Evolutionary conservation across 2,329 filamentous ascomycete species (phyloP), one percentile per base, ranked within the genome.

Genomic region (Huntiella savannae): DNA sequence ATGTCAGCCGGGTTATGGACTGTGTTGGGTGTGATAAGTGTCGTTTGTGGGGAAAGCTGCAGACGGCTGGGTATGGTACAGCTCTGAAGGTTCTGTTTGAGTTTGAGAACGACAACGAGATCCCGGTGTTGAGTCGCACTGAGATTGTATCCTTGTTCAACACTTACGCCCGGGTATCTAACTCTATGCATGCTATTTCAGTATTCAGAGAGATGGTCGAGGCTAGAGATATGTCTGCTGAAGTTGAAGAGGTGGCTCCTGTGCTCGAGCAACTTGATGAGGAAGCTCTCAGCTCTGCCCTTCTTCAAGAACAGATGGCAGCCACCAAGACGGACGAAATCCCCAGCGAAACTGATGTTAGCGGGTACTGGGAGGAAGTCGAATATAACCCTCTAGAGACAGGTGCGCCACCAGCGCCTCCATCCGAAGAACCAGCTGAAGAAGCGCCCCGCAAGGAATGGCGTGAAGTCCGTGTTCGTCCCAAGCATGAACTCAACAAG

Each of bases 1-100:
- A 98, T 59, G 83, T 98, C 51, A 93, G 83, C 60, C 78, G 91
- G 36, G 71, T 96, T 53, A 98, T 98, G 91, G 91, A 98, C 62
- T 98, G 91, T 55, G 88, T 96, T 15, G 91, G 91, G 39, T 98
- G 91, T 62, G 91, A 98, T 65, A 98, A 98, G 66, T 98, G 91
- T 63, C 78, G 91, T 6, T 76, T 98, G 2, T 98, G 91, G 91
- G 91, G 91, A 42, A 98, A 98, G 64, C 65, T 98, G 34, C 91
- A 98, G 64, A 93, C 86, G 1, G 82, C 83, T 10, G 91, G 91
- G 2, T 96, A 95, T 58, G 91, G 91, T 43, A 85, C 91, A 0
- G 91, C 91, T 0, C 67, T 98, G 52, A 98, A 98, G 64, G 80
- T 98, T 4, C 71, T 98, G 1, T 98, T 98, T 56, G 91, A 98